Evolutionary conservation across 2,329 filamentous ascomycete genomes (phyloP), one percentile per base, ranked within the genome.

Genomic region (Fusarium nurragi): DNA sequence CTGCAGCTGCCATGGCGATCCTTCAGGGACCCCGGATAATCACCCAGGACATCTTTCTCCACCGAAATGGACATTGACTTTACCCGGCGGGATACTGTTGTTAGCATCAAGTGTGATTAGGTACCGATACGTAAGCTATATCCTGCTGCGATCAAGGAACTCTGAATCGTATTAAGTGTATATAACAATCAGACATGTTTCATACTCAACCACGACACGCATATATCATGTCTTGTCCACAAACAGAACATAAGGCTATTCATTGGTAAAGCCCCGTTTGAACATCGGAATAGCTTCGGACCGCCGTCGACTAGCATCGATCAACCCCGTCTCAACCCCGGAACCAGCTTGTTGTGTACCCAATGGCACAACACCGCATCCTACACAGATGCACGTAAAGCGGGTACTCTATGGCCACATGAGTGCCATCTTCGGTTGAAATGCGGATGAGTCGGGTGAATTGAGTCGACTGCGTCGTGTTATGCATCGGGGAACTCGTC

Each of bases 1-100:
- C 37, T 58, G 64, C 64, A 68, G 60, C 46, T 68, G 56, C 63
- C 60, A 55, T 52, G 65, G 40, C 60, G 64, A 68, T 68, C 62
- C 32, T 41, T 61, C 50, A 60, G 65, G 64, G 64, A 25, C 45
- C 64, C 61, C 47, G 47, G 54, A 41, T 43, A 23, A 52, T 46
- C 7, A 40, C 21, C n/a, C 45, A 22, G 23, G 21, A 25, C 30
- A 18, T 19, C 19, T 3, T 13, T 34, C 7, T 21, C 38, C 26
- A 34, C 26, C 32, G 12, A 44, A 34, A 47, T 25, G 16, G 32
- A 21, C 21, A 19, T 3, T 21, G 21, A 22, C 48, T 62, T 56
- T 57, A 58, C 26, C 49, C 55, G 45, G 47, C 21, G 25, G 39
- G 21, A 37, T 12, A 12, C 18, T 14, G 14, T 10, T 26, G 9